These are phyloP conservation scores for Melanopsichium pennsylvanicum DNA, from an alignment of 1,284 basidiomycete genomes.

Conservation along the genomic window DNA sequence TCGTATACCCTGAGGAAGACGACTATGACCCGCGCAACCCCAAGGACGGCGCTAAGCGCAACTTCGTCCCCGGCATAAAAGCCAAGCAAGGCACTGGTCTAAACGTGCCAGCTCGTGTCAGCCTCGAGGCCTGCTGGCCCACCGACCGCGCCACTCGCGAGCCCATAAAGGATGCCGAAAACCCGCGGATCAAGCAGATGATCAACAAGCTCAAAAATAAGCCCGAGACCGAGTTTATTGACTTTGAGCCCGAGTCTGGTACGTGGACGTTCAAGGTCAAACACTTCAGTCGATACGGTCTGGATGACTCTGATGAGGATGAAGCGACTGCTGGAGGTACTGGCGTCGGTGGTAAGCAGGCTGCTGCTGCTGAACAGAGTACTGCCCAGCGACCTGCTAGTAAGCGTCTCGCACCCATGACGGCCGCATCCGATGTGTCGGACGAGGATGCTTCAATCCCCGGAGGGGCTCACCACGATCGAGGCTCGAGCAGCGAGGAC, in stretches of 20 bases:
- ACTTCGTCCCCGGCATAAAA: conserved; percentile 68
- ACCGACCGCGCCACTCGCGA: conserved; percentile 89
- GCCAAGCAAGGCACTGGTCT: conserved; percentile 79
- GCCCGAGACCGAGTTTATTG: conserved; percentile 84
- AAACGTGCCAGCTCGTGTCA: conserved; percentile 84
- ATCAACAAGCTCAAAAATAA: conserved; percentile 83
- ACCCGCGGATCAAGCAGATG: conserved; percentile 77
- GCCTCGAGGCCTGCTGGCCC: conserved; percentile 84
- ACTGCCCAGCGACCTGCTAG: conserved; percentile 32
- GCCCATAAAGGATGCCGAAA: conserved; percentile 82
- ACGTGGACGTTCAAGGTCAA: conserved; percentile 94
- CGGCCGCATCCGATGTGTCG: conserved; percentile 13
- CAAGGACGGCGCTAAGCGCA: conserved; percentile 57
- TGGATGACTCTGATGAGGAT: conserved; percentile 63
- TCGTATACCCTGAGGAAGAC: conserved; percentile 84
- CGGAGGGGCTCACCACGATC: conserved; percentile 3
- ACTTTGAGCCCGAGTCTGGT: conserved; percentile 80
- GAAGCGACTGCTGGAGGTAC: conserved; percentile 21
- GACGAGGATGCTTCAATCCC: conserved; percentile 18
- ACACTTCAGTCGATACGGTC: conserved; percentile 73
- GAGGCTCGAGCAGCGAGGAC: conserved; percentile 11
- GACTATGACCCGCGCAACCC: conserved; percentile 57
- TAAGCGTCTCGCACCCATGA: conserved; percentile 31
- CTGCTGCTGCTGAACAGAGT: conserved; percentile 9
- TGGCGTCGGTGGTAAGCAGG: conserved; percentile 8